A percentile compares a stretch with the other conserved stretches of the same genome.
These are phyloP conservation scores for Cryptococcus jaspeensis DNA, from an alignment of 1,284 basidiomycete genomes.

Conservation along the genomic window DNA sequence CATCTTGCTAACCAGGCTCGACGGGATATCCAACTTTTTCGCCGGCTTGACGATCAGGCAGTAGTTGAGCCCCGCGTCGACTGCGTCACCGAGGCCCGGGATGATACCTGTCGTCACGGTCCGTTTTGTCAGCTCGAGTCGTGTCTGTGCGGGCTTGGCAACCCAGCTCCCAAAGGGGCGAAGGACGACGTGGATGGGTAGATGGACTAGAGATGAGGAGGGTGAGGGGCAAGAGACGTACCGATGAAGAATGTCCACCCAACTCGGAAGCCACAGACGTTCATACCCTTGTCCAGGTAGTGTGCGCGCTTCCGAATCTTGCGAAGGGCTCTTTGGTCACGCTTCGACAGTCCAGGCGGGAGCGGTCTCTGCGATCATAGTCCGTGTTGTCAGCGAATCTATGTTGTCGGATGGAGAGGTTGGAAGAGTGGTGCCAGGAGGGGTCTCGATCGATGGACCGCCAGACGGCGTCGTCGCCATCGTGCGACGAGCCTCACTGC, in stretches of 20 bases:
- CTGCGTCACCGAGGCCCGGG: conserved; percentile 47
- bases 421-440: too few species aligned
- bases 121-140: background rate
- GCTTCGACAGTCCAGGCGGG: conserved; percentile 72
- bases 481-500: background rate
- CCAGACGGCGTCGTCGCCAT: too few species aligned
- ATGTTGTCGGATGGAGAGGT: too few species aligned
- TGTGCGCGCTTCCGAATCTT: conserved; percentile 77
- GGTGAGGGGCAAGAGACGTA: conserved; percentile 39
- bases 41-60: conserved; percentile 74
- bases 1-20: conserved; percentile 71
- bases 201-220: too few species aligned
- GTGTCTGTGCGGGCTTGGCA: background rate
- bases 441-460: too few species aligned
- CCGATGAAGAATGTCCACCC: conserved; percentile 80
- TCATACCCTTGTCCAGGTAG: conserved; percentile 87
- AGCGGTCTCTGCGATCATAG: conserved; percentile 59
- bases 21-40: conserved; percentile 62
- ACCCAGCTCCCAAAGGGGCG: too few species aligned
- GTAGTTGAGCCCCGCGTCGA: conserved; percentile 61
- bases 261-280: conserved; percentile 76
- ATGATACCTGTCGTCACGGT: conserved; percentile 35
- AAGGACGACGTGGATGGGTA: background rate
- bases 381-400: background rate
- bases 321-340: conserved; percentile 73